A percentile compares a stretch with the other conserved stretches of the same genome.
These are phyloP conservation scores for Fusarium tjaetaba DNA, from an alignment of 2,329 filamentous ascomycete genomes.

Conservation along the genomic window DNA sequence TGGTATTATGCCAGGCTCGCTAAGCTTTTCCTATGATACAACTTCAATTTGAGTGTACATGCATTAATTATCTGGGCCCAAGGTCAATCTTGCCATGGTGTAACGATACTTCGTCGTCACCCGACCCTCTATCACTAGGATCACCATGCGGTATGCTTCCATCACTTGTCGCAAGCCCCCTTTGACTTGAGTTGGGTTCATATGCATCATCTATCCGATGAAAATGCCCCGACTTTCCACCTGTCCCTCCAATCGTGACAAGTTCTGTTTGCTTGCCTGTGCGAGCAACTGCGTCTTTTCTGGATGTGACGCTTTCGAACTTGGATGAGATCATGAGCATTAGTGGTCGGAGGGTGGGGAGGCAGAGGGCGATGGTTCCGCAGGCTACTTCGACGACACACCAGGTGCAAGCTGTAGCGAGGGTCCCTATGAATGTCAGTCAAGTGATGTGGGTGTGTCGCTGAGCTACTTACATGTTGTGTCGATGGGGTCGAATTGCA, in stretches of 20 bases:
- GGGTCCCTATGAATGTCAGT: conserved; percentile 10
- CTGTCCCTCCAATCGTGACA: conserved; percentile 19
- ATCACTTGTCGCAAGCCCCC: not conserved
- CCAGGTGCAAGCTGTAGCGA: conserved; percentile 28
- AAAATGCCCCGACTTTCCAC: conserved; percentile 2
- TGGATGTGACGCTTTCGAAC: conserved; percentile 10
- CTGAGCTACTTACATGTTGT: conserved; percentile 13
- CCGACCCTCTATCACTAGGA: not conserved
- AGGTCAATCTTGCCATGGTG: not conserved
- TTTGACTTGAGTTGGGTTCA: not conserved
- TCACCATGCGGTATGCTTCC: not conserved
- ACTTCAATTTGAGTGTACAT: not conserved
- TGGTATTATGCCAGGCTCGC: not conserved
- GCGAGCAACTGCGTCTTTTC: not conserved
- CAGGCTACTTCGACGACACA: conserved; percentile 32
- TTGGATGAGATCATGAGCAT: conserved; percentile 22
- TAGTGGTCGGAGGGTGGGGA: conserved; percentile 20
- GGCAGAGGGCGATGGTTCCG: conserved; percentile 26
- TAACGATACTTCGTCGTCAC: not conserved
- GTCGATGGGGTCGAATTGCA: conserved; percentile 12
- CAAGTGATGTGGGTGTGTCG: not conserved
- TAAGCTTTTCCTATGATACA: not conserved
- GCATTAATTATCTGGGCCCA: not conserved
- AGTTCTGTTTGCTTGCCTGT: not conserved
- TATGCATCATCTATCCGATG: conserved; percentile 13